Conservation (phyloP, 257 asterid genomes). For the Primulina tabacum region DNA sequence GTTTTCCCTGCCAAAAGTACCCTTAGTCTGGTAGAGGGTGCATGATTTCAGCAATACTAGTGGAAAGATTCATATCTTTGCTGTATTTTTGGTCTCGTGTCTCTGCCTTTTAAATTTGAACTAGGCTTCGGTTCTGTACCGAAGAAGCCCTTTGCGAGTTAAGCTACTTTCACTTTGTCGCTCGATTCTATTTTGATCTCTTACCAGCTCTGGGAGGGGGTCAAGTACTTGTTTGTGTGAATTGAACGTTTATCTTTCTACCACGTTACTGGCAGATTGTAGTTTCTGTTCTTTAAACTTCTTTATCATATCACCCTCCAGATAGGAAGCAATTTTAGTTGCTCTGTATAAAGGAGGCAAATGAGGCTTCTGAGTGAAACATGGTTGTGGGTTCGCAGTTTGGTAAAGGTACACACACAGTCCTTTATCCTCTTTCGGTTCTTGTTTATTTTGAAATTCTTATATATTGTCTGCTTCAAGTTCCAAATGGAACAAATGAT, state of each 20-base stretch:
- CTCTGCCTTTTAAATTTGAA: not conserved
- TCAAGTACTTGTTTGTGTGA: not conserved
- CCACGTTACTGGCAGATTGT: not conserved
- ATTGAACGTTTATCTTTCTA: constrained; percentile 1
- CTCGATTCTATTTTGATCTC: constrained; percentile 8
- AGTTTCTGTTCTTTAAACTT: constrained; percentile 3
- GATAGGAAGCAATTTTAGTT: constrained; percentile 6
- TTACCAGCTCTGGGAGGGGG: constrained; percentile 7
- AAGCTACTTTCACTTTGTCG: not conserved
- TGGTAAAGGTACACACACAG: constrained; percentile 40
- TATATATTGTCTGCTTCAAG: not conserved
- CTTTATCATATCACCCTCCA: constrained; percentile 8
- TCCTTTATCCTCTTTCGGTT: not conserved
- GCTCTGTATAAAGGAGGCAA: not conserved
- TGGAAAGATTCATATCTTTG: too few relatives aligned
- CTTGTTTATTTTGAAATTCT: constrained; percentile 1
- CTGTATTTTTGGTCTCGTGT: not conserved
- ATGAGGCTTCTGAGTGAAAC: constrained; percentile 43
- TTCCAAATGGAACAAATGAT: not conserved
- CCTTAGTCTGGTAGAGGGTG: too few relatives aligned
- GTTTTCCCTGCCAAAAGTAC: not conserved
- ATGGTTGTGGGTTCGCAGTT: constrained; percentile 52
- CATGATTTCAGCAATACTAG: too few relatives aligned
- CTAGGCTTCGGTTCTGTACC: not conserved
- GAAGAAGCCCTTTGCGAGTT: constrained; percentile 2